Evolutionary conservation across 2,329 filamentous ascomycete genomes (phyloP).

Genomic region (Trichoderma endophyticum): DNA sequence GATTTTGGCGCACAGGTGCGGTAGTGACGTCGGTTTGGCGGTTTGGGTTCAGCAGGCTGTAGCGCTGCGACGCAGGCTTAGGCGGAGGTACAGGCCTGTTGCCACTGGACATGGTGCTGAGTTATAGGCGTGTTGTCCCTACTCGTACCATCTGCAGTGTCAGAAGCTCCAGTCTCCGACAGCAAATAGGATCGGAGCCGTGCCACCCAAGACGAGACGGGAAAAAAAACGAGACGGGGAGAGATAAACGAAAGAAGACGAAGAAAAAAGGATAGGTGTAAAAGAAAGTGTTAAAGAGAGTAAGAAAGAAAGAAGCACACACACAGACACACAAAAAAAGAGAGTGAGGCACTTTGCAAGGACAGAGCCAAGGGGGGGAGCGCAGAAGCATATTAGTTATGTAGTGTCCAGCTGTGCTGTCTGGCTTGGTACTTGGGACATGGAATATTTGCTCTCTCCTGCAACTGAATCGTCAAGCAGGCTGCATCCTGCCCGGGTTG

Average conservation of each 20-base stretch:
- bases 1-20: constrained; percentile 37
- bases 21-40: constrained; percentile 4
- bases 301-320: not conserved
- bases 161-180: not conserved
- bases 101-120: constrained; percentile 3
- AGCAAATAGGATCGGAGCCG: not conserved
- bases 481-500: not conserved
- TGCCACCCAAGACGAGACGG: not conserved
- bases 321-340: constrained; percentile 4
- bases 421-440: not conserved
- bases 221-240: not conserved
- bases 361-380: not conserved
- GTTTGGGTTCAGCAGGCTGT: not conserved
- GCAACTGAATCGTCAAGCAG: constrained; percentile 4
- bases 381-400: constrained; percentile 1
- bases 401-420: not conserved
- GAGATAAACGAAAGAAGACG: not conserved
- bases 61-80: not conserved
- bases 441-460: not conserved
- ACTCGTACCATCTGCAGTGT: not conserved
- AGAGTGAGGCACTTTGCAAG: constrained; percentile 7
- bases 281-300: not conserved
- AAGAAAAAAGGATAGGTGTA: not conserved
- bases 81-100: not conserved
- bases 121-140: not conserved